These are phyloP conservation scores for Brassica juncea DNA, from an alignment of 345 rosid species.

Conservation along the genomic window DNA sequence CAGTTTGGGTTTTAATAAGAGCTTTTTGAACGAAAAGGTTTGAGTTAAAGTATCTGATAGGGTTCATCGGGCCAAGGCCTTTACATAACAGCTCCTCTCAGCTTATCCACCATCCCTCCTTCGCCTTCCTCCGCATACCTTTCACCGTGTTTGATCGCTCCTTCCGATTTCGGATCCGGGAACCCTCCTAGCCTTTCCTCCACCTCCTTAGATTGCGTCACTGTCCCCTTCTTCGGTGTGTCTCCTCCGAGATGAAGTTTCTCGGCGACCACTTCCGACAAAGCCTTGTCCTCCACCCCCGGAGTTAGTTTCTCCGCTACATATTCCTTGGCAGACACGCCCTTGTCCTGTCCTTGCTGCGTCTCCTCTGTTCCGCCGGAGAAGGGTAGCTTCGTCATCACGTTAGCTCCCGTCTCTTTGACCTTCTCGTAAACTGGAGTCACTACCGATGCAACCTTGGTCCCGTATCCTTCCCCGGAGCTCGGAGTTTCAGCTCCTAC, in stretches of 20 bases:
- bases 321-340: slow-evolving; percentile 54
- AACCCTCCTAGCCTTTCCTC: slow-evolving; percentile 46
- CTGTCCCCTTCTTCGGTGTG: slow-evolving; percentile 38
- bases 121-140: slow-evolving; percentile 31
- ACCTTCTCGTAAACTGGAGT: slow-evolving; percentile 57
- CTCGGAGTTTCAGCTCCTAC: not conserved
- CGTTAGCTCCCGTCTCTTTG: slow-evolving; percentile 46
- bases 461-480: slow-evolving; percentile 48
- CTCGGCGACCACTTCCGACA: slow-evolving; percentile 60
- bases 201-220: slow-evolving; percentile 65
- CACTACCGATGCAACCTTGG: slow-evolving; percentile 42
- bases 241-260: slow-evolving; percentile 44
- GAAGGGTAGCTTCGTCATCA: slow-evolving; percentile 40
- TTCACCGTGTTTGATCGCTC: slow-evolving; percentile 24
- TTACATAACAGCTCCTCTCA: slow-evolving; percentile 60
- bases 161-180: slow-evolving; percentile 28
- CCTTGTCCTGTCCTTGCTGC: slow-evolving; percentile 43
- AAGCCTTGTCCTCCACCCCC: slow-evolving; percentile 71
- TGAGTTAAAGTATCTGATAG: too few relatives aligned
- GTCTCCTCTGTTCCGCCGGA: slow-evolving; percentile 18
- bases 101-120: slow-evolving; percentile 49
- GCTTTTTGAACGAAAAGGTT: too few relatives aligned
- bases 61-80: too few relatives aligned
- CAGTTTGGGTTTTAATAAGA: too few relatives aligned
- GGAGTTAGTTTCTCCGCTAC: slow-evolving; percentile 69